These are phyloP conservation scores for Talaromyces stipitatus DNA, from an alignment of 495 filamentous ascomycete species.

Conservation along the genomic window DNA sequence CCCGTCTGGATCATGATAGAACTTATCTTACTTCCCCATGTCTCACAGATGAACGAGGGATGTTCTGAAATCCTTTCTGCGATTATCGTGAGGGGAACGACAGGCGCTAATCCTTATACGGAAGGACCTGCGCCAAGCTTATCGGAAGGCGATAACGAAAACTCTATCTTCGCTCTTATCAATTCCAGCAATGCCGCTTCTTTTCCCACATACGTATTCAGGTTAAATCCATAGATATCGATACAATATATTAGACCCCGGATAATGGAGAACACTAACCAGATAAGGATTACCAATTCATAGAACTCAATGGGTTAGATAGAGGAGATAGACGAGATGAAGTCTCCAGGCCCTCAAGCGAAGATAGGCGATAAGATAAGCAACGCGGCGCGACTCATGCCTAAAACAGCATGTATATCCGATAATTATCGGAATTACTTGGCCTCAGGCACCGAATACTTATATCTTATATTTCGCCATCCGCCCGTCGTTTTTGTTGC, in stretches of 20 bases:
- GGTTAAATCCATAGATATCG: no score
- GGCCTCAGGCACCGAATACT: not conserved
- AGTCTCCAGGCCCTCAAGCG: no score
- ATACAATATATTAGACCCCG: not conserved
- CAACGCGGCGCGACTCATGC: conserved; percentile 6
- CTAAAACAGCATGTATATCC: conserved; percentile 21
- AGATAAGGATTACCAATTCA: no score
- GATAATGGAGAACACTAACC: conserved; percentile 6
- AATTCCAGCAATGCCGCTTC: not conserved
- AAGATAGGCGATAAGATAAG: not conserved
- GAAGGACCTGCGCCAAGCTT: conserved; percentile 6
- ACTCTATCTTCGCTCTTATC: not conserved
- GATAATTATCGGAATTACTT: not conserved
- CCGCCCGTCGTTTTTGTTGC: not conserved
- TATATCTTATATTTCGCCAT: not conserved
- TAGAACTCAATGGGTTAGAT: no score
- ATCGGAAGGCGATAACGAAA: not conserved
- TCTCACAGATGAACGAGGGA: not conserved
- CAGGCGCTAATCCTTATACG: conserved; percentile 10
- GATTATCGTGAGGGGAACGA: not conserved
- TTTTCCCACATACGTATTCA: no score
- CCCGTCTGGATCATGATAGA: no score
- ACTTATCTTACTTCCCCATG: not conserved
- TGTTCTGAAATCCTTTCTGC: not conserved
- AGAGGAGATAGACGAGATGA: no score